Evolutionary conservation across 495 filamentous ascomycete species (phyloP).

Genomic region (Neurospora intermedia): DNA sequence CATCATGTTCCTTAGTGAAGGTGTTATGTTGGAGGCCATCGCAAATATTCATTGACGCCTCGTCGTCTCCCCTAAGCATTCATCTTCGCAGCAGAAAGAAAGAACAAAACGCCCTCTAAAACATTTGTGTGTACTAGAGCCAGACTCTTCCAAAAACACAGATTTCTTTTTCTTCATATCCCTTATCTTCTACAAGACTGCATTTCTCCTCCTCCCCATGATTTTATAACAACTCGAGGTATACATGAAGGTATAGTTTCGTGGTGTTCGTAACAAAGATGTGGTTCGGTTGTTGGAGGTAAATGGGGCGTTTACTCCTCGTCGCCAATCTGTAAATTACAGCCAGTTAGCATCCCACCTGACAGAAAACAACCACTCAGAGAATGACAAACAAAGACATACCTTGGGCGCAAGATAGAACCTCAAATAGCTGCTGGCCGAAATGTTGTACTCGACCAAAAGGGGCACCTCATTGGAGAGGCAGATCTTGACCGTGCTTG

Average conservation of each 20-base stretch:
- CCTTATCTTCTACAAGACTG: background rate
- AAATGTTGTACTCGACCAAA: constrained; percentile 80
- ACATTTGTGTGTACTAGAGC: background rate
- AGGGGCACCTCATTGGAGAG: constrained; percentile 94
- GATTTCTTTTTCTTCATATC: background rate
- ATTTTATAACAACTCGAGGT: background rate
- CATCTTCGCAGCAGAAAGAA: background rate
- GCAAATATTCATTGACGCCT: background rate
- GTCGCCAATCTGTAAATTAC: constrained; percentile 62
- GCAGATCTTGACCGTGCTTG: constrained; percentile 73
- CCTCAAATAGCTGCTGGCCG: constrained; percentile 68
- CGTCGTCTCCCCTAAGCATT: background rate
- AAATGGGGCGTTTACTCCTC: constrained; percentile 53
- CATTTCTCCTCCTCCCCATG: background rate
- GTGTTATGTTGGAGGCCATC: background rate
- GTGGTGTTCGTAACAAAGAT: background rate
- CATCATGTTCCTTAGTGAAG: background rate
- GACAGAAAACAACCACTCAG: background rate
- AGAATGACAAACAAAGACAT: constrained; percentile 15
- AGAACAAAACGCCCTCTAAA: background rate
- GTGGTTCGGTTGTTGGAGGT: background rate
- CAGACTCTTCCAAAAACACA: background rate
- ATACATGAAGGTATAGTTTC: background rate
- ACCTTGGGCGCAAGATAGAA: constrained; percentile 99
- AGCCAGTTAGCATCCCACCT: background rate